Evolutionary conservation across 2,329 filamentous ascomycete genomes (phyloP).

Genomic region (Talaromyces sp.): DNA sequence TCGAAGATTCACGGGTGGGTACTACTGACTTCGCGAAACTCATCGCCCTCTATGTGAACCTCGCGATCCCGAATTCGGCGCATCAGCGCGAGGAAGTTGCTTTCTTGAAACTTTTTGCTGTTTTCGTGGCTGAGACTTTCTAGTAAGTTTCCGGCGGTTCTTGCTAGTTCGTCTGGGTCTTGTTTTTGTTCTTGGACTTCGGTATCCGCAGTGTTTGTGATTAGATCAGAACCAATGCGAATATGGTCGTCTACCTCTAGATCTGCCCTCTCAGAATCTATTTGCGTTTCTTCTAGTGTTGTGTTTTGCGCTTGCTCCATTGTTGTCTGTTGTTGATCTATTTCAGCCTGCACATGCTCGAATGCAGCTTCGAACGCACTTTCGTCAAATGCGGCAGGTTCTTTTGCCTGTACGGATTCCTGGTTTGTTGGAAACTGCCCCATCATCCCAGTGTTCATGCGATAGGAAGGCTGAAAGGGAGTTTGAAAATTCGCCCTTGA

Average conservation of each 20-base stretch:
- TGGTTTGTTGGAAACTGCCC: constrained; percentile 21
- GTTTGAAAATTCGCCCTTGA: constrained; percentile 23
- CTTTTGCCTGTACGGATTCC: constrained; percentile 10
- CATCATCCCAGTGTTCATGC: constrained; percentile 18
- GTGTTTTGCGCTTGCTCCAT: constrained; percentile 9
- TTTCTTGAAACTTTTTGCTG: constrained; percentile 70
- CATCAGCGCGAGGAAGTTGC: constrained; percentile 72
- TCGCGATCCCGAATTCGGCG: constrained; percentile 65
- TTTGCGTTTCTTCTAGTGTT: constrained; percentile 8
- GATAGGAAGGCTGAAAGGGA: constrained; percentile 21
- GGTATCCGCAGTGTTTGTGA: constrained; percentile 29
- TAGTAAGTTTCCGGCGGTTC: constrained; percentile 65
- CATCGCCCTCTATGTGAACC: constrained; percentile 65
- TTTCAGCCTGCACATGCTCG: constrained; percentile 33
- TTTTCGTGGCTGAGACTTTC: constrained; percentile 63
- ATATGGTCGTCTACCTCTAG: constrained; percentile 17
- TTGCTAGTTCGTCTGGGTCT: constrained; percentile 63
- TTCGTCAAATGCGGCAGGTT: constrained; percentile 33
- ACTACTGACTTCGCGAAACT: constrained; percentile 44
- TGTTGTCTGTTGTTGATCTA: constrained; percentile 24
- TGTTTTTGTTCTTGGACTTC: constrained; percentile 27
- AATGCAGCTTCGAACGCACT: constrained; percentile 42
- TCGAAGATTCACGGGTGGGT: constrained; percentile 35
- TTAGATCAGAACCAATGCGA: constrained; percentile 40
- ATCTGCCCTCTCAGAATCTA: constrained; percentile 5